Evolutionary conservation across 768 basidiomycete genomes (phyloP).

Genomic region (Cantharellus anzutake): DNA sequence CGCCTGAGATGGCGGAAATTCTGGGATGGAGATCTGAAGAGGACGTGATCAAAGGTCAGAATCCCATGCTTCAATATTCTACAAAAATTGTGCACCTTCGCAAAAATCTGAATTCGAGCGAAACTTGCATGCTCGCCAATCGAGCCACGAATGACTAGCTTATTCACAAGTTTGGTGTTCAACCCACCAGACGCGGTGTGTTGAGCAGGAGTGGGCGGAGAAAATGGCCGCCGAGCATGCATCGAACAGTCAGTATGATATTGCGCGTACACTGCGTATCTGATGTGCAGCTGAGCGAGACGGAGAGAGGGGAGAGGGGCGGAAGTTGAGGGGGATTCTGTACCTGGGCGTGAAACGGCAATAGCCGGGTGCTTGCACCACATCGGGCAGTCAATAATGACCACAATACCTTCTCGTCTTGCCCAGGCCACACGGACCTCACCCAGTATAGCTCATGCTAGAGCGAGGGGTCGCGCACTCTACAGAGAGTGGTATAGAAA

Average conservation of each 20-base stretch:
- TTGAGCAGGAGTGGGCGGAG: not conserved
- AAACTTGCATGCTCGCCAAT: not conserved
- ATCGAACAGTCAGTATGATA: not conserved
- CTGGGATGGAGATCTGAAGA: not conserved
- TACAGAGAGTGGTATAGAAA: constrained; percentile 91
- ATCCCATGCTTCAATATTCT: not conserved
- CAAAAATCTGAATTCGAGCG: not conserved
- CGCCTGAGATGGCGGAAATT: not conserved
- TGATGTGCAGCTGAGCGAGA: no score
- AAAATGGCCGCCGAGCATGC: not conserved
- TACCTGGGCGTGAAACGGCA: no score
- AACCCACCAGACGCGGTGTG: not conserved
- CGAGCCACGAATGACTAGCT: not conserved
- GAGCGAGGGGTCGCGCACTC: constrained; percentile 47
- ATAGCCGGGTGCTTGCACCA: no score
- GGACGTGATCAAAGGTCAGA: not conserved
- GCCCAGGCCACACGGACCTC: constrained; percentile 53
- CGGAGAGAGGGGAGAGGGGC: no score
- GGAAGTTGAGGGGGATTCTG: no score
- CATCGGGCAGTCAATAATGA: constrained; percentile 22
- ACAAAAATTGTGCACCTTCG: not conserved
- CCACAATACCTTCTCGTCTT: constrained; percentile 80
- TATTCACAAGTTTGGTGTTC: not conserved
- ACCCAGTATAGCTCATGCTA: constrained; percentile 34
- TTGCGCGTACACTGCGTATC: no score